Conservation (phyloP, 768 basidiomycete species). For the Terana coerulea region DNA sequence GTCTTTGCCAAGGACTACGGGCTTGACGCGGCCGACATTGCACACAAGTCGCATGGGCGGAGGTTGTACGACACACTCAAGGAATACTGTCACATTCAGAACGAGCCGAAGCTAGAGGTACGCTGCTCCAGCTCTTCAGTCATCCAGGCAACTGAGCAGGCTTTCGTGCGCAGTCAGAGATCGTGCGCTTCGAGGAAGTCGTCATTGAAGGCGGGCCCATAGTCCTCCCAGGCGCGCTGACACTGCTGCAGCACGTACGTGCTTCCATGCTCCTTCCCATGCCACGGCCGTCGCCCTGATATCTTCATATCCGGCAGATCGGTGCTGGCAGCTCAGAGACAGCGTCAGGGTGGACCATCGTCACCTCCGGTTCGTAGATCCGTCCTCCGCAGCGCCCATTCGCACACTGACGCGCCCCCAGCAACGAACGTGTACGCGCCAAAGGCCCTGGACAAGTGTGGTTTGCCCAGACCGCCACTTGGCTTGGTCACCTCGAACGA, state of each 20-base stretch:
- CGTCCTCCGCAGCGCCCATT: neutral
- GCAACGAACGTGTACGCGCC: conserved; percentile 74
- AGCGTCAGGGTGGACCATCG: conserved; percentile 72
- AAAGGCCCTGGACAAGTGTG: conserved; percentile 60
- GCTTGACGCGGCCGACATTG: conserved; percentile 42
- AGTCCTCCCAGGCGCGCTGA: conserved; percentile 61
- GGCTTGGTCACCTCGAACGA: conserved; percentile 75
- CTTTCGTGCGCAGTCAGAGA: conserved; percentile 47
- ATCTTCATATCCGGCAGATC: conserved; percentile 15
- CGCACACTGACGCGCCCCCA: conserved; percentile 22
- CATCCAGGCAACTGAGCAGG: neutral
- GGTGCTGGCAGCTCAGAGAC: conserved; percentile 16
- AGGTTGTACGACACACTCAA: conserved; percentile 72
- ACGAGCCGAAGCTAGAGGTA: conserved; percentile 55
- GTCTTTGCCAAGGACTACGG: conserved; percentile 62
- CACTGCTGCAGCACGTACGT: conserved; percentile 51
- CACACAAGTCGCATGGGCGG: conserved; percentile 70
- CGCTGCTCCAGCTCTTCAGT: conserved; percentile 14
- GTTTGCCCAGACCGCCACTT: conserved; percentile 51
- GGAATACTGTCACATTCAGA: conserved; percentile 60
- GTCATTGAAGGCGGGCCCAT: conserved; percentile 63
- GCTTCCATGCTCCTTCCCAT: neutral
- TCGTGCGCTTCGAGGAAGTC: conserved; percentile 73
- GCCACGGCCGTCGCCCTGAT: neutral
- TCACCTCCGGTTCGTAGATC: conserved; percentile 61